Percentiles rank a stretch among this genome's conserved stretches.
Evolutionary conservation across 345 rosid genomes (phyloP).

Genomic region (Kernera saxatilis): DNA sequence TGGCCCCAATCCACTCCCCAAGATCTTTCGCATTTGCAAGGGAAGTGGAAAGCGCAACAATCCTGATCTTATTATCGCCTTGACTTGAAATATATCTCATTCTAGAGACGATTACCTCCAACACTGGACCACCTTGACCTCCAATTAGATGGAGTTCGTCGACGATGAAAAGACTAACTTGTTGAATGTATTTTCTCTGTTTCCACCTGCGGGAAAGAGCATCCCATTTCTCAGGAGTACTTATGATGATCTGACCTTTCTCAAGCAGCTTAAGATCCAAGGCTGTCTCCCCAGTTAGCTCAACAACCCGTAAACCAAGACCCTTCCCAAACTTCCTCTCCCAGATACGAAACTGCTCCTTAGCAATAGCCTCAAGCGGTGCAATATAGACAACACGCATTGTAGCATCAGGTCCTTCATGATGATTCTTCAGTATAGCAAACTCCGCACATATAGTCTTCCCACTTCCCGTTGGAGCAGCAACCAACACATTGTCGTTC

Average conservation of each 20-base stretch:
- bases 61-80: constrained; percentile 70
- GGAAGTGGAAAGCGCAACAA: constrained; percentile 91
- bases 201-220: constrained; percentile 96
- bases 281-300: constrained; percentile 81
- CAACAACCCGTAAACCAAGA: constrained; percentile 80
- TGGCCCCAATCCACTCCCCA: constrained; percentile 95
- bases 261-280: constrained; percentile 80
- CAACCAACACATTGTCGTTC: constrained; percentile 87
- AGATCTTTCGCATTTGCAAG: constrained; percentile 97
- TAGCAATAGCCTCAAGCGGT: constrained; percentile 86
- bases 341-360: constrained; percentile 77
- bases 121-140: constrained; percentile 85
- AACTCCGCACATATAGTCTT: constrained; percentile 97
- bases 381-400: constrained; percentile 88
- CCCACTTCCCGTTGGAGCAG: constrained; percentile 98
- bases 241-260: constrained; percentile 75
- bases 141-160: constrained; percentile 97
- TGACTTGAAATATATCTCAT: constrained; percentile 89
- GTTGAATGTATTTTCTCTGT: constrained; percentile 77
- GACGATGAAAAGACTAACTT: constrained; percentile 87
- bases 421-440: constrained; percentile 81
- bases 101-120: constrained; percentile 90
- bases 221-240: constrained; percentile 98
- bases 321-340: constrained; percentile 76
- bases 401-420: constrained; percentile 58